Evolutionary conservation across 2,329 filamentous ascomycete genomes (phyloP).

Genomic region (Colletotrichum trifolii): DNA sequence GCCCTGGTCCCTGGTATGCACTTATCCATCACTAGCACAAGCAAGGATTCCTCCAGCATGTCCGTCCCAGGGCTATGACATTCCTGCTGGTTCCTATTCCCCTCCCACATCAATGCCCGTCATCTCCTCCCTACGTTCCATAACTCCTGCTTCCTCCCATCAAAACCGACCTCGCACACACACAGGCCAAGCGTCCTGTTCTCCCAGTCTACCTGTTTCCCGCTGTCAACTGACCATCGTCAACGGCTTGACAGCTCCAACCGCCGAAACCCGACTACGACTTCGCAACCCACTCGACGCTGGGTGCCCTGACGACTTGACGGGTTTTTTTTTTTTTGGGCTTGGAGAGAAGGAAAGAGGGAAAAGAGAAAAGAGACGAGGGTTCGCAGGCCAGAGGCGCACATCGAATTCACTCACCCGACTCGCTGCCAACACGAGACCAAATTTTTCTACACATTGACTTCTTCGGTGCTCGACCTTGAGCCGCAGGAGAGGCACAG

Average conservation of each 20-base stretch:
- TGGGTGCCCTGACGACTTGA: constrained; percentile 16
- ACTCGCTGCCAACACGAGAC: constrained; percentile 2
- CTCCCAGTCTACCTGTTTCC: constrained; percentile 1
- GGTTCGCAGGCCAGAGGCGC: constrained; percentile 27
- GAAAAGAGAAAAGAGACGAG: neutral
- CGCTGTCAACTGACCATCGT: constrained; percentile 29
- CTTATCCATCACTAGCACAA: constrained; percentile 35
- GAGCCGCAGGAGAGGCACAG: constrained; percentile 23
- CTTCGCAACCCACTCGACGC: constrained; percentile 17
- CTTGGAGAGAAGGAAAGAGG: no score
- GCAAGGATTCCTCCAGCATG: constrained; percentile 35
- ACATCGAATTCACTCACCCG: constrained; percentile 3
- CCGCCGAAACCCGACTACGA: constrained; percentile 6
- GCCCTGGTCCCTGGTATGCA: constrained; percentile 38
- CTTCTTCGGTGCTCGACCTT: constrained; percentile 16
- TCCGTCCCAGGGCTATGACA: constrained; percentile 37
- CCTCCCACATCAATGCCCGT: constrained; percentile 34
- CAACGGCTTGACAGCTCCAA: constrained; percentile 24
- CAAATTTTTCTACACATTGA: constrained; percentile 3
- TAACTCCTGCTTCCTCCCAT: constrained; percentile 32
- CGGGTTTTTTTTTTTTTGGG: constrained; percentile 7
- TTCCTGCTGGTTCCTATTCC: constrained; percentile 34
- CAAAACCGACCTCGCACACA: constrained; percentile 28
- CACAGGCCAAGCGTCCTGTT: constrained; percentile 27
- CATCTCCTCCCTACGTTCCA: constrained; percentile 38